These are phyloP conservation scores for Globisporangium ultimum DNA, from an alignment of 352 stramenopile genomes.

Conservation along the genomic window DNA sequence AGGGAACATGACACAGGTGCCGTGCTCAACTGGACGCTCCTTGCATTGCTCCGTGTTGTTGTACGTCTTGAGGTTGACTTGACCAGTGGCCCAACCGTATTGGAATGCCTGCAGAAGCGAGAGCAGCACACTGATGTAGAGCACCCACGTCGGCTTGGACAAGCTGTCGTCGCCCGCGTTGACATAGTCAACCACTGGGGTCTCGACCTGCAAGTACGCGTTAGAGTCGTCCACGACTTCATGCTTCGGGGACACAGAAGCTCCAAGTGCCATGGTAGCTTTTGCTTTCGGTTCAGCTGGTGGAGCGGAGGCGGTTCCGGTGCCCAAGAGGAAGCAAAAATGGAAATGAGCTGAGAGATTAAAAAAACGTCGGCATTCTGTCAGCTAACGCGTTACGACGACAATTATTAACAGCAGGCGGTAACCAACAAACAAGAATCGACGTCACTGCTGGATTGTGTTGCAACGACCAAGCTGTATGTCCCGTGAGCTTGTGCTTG, in stretches of 20 bases:
- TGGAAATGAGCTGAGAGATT: slow-evolving; percentile 9
- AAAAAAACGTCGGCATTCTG: neutral
- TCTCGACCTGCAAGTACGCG: slow-evolving; percentile 9
- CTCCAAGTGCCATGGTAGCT: too few species aligned
- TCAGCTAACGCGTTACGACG: too few species aligned
- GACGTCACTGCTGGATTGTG: too few species aligned
- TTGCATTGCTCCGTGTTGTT: slow-evolving; percentile 47
- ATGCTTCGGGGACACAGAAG: too few species aligned
- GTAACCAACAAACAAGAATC: too few species aligned
- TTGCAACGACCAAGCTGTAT: too few species aligned
- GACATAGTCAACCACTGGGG: slow-evolving; percentile 8
- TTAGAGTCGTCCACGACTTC: neutral
- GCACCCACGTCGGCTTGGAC: slow-evolving; percentile 16
- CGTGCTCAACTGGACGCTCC: slow-evolving; percentile 20
- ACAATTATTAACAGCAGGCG: too few species aligned
- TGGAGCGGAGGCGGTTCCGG: slow-evolving; percentile 3
- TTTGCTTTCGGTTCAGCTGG: neutral
- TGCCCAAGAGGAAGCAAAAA: slow-evolving; percentile 3
- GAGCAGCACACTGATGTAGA: slow-evolving; percentile 32
- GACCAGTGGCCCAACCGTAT: slow-evolving; percentile 48
- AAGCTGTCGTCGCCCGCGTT: slow-evolving; percentile 1
- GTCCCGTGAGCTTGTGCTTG: neutral
- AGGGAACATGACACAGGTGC: slow-evolving; percentile 35
- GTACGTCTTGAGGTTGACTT: slow-evolving; percentile 64
- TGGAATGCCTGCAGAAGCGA: slow-evolving; percentile 45